Percentiles rank a stretch among this genome's conserved stretches.
Conservation (phyloP, 495 filamentous ascomycete genomes). For the Penicillium diatomitis region DNA sequence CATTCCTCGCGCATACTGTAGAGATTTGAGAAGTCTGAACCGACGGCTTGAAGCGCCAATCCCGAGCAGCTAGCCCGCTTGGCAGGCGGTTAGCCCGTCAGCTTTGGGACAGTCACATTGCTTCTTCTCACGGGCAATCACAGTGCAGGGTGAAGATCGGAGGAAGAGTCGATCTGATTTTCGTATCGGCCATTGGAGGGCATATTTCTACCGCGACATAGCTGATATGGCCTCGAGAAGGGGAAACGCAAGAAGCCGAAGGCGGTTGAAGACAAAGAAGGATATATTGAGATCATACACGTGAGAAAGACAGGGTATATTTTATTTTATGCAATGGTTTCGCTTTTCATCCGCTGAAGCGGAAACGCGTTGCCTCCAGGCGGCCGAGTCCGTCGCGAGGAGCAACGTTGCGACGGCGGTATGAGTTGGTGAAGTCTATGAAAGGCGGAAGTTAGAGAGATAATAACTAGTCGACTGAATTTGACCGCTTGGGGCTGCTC, state of each 20-base stretch:
- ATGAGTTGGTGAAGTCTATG: slow-evolving; percentile 84
- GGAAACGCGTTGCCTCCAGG: slow-evolving; percentile 76
- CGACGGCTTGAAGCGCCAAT: too few species aligned
- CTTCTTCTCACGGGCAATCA: too few species aligned
- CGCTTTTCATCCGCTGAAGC: slow-evolving; percentile 53
- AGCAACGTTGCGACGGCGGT: slow-evolving; percentile 85
- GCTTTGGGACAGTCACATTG: too few species aligned
- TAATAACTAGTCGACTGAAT: not conserved
- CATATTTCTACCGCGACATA: too few species aligned
- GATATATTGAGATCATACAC: slow-evolving; percentile 11
- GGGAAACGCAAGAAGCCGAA: not conserved
- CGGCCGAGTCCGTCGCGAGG: slow-evolving; percentile 84
- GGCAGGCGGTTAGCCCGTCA: too few species aligned
- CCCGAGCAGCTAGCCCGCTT: too few species aligned
- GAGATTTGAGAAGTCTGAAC: too few species aligned
- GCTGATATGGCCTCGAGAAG: too few species aligned
- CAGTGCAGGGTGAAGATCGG: too few species aligned
- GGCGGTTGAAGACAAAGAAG: slow-evolving; percentile 1
- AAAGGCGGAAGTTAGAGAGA: not conserved
- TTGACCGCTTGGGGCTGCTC: slow-evolving; percentile 1
- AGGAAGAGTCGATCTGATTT: too few species aligned
- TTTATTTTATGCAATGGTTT: not conserved
- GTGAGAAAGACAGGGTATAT: slow-evolving; percentile 3
- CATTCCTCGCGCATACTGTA: too few species aligned
- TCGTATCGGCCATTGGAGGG: too few species aligned